Percentiles rank a stretch among this genome's conserved stretches.
Conservation (phyloP, 1,284 basidiomycete genomes). For the Ustilago nuda region DNA sequence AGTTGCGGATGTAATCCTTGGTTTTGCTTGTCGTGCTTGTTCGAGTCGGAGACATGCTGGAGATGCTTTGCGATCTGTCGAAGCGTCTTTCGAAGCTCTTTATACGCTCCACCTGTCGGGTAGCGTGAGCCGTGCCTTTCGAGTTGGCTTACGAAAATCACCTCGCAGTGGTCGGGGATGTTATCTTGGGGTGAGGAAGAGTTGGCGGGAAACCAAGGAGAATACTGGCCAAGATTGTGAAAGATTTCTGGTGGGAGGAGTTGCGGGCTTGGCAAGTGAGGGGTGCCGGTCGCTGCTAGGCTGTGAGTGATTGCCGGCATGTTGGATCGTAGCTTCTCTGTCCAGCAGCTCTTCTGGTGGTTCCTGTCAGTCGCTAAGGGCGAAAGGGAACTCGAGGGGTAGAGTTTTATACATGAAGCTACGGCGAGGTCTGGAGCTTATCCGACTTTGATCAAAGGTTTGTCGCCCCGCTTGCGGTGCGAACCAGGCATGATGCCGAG, state of each 20-base stretch:
- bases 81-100: conserved; percentile 39
- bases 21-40: not conserved
- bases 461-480: conserved; percentile 2
- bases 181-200: not conserved
- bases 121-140: conserved; percentile 51
- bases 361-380: not conserved
- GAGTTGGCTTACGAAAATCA: conserved; percentile 48
- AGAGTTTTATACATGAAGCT: no score
- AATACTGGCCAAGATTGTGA: conserved; percentile 50
- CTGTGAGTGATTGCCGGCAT: conserved; percentile 29
- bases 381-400: no score
- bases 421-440: not conserved
- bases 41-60: conserved; percentile 22
- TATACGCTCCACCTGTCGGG: conserved; percentile 41
- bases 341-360: not conserved
- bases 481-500: not conserved
- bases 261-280: conserved; percentile 12
- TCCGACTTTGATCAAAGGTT: not conserved
- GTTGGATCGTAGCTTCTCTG: not conserved
- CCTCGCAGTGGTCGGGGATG: conserved; percentile 15
- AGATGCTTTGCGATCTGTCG: conserved; percentile 46
- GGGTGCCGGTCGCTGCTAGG: conserved; percentile 9
- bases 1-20: conserved; percentile 34
- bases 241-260: conserved; percentile 38
- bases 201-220: conserved; percentile 41